Evolutionary conservation across 192 early-diverging fungal species (phyloP).

Genomic region (Backusella luteola): DNA sequence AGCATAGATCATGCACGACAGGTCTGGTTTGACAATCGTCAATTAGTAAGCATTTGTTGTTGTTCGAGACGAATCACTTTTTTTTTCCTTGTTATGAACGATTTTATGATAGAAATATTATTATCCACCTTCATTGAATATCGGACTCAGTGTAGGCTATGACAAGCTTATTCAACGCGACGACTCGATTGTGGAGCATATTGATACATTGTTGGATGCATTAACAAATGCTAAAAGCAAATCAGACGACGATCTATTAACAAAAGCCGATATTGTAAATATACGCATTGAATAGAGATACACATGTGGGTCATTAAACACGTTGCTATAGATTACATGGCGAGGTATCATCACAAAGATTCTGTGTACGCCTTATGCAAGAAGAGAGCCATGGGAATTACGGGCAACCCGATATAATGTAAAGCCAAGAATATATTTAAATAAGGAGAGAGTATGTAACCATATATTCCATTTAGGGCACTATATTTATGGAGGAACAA

Average conservation of each 20-base stretch:
- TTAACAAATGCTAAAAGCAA: constrained; percentile 38
- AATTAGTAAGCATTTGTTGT: constrained; percentile 36
- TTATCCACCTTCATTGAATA: constrained; percentile 48
- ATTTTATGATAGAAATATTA: constrained; percentile 45
- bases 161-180: constrained; percentile 69
- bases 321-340: constrained; percentile 57
- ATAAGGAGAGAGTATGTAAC: not conserved
- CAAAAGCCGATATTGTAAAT: constrained; percentile 35
- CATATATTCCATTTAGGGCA: not conserved
- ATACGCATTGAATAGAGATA: not conserved
- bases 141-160: constrained; percentile 64
- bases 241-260: not conserved
- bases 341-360: constrained; percentile 91
- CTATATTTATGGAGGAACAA: constrained; percentile 81
- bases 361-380: constrained; percentile 73
- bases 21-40: constrained; percentile 61
- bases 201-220: constrained; percentile 78
- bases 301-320: not conserved
- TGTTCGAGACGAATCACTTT: constrained; percentile 16
- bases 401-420: constrained; percentile 71
- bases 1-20: constrained; percentile 59
- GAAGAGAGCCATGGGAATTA: constrained; percentile 80
- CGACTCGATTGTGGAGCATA: constrained; percentile 59
- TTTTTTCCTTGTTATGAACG: not conserved
- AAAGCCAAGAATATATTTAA: not conserved